Evolutionary conservation across 1,139 yeast genomes (phyloP), one percentile per base, ranked within the genome.

Genomic region (Taphrina betulina): DNA sequence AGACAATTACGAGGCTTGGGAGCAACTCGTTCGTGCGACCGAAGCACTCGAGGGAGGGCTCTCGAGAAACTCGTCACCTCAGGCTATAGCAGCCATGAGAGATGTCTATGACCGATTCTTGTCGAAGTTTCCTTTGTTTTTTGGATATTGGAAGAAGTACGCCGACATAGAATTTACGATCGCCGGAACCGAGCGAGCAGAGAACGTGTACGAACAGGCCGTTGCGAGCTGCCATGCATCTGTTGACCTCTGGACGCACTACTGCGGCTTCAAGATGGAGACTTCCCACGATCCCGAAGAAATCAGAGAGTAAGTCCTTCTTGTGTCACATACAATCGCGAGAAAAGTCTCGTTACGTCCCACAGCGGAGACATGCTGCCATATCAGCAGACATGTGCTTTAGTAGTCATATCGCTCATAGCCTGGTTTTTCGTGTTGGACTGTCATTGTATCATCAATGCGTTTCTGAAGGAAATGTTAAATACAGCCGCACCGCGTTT

Each of bases 91-190:
- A 17, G 64, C 76, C n/a, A 69, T 81, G 52, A 68, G 82, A 45
- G 64, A 71, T 1, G 72, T 84, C 0, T 86, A 81, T 65, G 76
- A 76, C 51, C 75, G 78, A 22, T 71, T 90, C 54, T 72, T 92
- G 12, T 71, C 69, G 1, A 75, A 77, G 57, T 89, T 76, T 67
- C 97, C 97, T 0, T 71, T 76, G 34, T 69, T 84, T 35, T 86
- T 82, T 64, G 87, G 85, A 46, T 87, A 85, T 67, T 87, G 96
- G 92, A 75, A 83, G 43, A 78, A 81, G 61, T 87, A 78, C 67
- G 95, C 96, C 0, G 72, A 76, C 22, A 72, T 80, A 70, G 87
- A 82, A 67, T 84, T 79, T 65, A 74, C 75, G 50, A 67, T 85
- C 29, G 87, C 88, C 0, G 69, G 78, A 60, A 74, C 82, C 0